Conservation (phyloP, 177 flowering plant genomes). For the Telopea speciosissima region DNA sequence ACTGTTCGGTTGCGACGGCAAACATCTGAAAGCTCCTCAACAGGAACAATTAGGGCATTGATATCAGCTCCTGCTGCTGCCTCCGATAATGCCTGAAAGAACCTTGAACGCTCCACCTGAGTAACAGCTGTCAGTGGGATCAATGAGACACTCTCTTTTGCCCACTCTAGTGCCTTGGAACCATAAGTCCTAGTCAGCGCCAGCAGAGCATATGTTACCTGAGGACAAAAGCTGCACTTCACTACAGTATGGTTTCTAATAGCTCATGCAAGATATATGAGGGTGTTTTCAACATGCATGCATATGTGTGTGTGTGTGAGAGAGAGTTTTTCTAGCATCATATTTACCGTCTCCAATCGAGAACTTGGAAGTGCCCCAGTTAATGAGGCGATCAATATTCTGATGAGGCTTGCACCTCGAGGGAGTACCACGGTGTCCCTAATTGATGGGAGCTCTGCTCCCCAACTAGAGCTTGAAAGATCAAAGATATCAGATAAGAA, state of each 20-base stretch:
- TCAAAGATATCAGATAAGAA: constrained; percentile 86
- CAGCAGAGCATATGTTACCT: constrained; percentile 72
- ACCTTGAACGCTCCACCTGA: constrained; percentile 67
- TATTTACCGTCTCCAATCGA: constrained; percentile 73
- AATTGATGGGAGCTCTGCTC: constrained; percentile 44
- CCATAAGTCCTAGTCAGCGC: constrained; percentile 69
- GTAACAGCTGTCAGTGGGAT: constrained; percentile 81
- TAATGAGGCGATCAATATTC: constrained; percentile 77
- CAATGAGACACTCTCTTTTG: constrained; percentile 51
- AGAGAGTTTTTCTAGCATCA: background rate
- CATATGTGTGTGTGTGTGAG: no score
- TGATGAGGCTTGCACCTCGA: constrained; percentile 66
- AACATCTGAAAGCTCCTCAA: constrained; percentile 88
- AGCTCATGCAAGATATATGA: background rate
- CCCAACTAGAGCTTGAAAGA: constrained; percentile 52
- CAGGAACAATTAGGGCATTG: constrained; percentile 37
- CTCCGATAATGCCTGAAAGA: constrained; percentile 70
- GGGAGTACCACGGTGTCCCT: constrained; percentile 75
- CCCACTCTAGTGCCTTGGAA: constrained; percentile 70
- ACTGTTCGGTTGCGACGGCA: constrained; percentile 88
- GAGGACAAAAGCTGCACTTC: constrained; percentile 3
- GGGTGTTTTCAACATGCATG: background rate
- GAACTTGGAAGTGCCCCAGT: constrained; percentile 95
- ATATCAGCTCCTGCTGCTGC: constrained; percentile 63
- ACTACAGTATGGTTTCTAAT: background rate